These are phyloP conservation scores for Dillenia suffruticosa DNA, from an alignment of 164 flowering plant species.

Conservation along the genomic window DNA sequence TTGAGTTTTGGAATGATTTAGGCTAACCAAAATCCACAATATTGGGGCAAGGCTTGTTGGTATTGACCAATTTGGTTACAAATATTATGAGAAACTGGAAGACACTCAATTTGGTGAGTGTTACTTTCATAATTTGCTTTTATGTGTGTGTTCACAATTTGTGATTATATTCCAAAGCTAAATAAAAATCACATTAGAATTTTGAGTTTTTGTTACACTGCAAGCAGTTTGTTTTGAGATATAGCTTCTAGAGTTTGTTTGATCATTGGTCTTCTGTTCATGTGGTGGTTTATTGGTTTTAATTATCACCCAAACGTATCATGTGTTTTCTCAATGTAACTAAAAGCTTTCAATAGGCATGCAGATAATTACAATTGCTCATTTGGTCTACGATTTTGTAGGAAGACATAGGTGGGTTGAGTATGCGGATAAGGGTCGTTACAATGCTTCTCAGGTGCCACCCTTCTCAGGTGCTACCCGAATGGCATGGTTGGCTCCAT, in stretches of 20 bases:
- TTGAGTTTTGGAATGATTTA: constrained; percentile 15
- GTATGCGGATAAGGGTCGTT: constrained; percentile 79
- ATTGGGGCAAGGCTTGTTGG: constrained; percentile 92
- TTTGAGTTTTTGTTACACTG: too few species aligned
- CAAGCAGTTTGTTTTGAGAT: too few species aligned
- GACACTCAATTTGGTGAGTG: constrained; percentile 62
- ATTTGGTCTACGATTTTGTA: constrained; percentile 17
- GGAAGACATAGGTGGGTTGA: constrained; percentile 99
- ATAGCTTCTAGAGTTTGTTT: too few species aligned
- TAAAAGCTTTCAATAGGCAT: too few species aligned
- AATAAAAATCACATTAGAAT: too few species aligned
- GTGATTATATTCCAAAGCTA: too few species aligned
- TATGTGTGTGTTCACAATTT: background rate
- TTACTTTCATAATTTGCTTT: background rate
- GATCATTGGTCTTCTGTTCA: too few species aligned
- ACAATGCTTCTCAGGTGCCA: constrained; percentile 98
- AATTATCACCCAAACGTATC: too few species aligned
- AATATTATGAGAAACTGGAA: constrained; percentile 71
- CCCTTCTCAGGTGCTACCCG: constrained; percentile 95
- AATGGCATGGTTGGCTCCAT: constrained; percentile 99
- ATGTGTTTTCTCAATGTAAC: too few species aligned
- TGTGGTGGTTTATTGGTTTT: too few species aligned
- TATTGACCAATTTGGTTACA: constrained; percentile 88
- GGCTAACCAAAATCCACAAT: constrained; percentile 96
- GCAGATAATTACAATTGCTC: too few species aligned